Conservation (phyloP, 768 basidiomycete genomes). For the Rhizopogon vulgaris region DNA sequence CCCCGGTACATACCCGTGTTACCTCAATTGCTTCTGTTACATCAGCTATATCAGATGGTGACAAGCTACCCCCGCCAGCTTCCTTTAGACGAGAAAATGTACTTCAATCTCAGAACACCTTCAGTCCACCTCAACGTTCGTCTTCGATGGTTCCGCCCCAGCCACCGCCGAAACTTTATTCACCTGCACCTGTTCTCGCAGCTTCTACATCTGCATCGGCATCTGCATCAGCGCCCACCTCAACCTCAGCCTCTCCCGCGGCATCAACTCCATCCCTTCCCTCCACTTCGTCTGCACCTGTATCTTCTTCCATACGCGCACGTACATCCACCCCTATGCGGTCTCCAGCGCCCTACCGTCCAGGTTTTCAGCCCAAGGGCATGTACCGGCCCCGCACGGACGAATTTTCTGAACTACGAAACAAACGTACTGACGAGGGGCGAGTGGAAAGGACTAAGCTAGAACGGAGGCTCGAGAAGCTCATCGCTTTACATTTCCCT, state of each 20-base stretch:
- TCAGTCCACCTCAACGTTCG: slow-evolving; percentile 8
- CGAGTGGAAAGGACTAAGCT: slow-evolving; percentile 80
- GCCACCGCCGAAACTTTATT: slow-evolving; percentile 9
- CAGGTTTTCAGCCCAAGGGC: slow-evolving; percentile 92
- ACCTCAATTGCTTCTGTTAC: slow-evolving; percentile 23
- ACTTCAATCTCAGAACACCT: not conserved
- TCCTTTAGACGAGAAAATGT: not conserved
- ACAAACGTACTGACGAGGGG: slow-evolving; percentile 33
- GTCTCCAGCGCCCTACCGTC: slow-evolving; percentile 64
- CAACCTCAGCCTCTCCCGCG: slow-evolving; percentile 13
- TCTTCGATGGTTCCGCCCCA: slow-evolving; percentile 8
- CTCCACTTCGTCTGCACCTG: slow-evolving; percentile 11
- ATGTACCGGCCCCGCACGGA: slow-evolving; percentile 76
- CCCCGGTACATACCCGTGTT: slow-evolving; percentile 22
- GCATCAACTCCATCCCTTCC: slow-evolving; percentile 10
- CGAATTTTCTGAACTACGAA: slow-evolving; percentile 53
- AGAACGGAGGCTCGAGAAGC: slow-evolving; percentile 83
- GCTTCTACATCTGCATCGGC: slow-evolving; percentile 10
- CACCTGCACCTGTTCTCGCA: slow-evolving; percentile 2
- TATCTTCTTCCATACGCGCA: slow-evolving; percentile 18
- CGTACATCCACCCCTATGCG: slow-evolving; percentile 13
- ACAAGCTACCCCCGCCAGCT: not conserved
- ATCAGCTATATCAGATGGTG: not conserved
- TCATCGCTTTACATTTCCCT: slow-evolving; percentile 69
- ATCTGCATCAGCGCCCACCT: slow-evolving; percentile 2